Evolutionary conservation across 2,329 filamentous ascomycete genomes (phyloP), one percentile per base, ranked within the genome.

Genomic region (Colletotrichum tropicicola): DNA sequence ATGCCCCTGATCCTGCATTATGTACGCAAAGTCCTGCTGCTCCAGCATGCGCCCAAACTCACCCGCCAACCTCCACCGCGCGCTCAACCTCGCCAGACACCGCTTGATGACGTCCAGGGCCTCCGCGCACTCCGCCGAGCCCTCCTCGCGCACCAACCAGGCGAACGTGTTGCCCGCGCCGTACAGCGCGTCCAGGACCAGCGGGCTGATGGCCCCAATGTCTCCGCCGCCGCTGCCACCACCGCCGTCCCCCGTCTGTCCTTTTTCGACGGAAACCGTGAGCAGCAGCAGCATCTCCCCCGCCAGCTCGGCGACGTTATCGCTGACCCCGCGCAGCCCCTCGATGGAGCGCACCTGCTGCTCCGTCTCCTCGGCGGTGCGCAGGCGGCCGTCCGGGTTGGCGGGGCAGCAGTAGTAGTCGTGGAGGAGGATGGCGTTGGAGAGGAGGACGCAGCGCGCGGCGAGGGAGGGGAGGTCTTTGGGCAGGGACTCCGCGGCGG

Each of bases 141-240:
- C 77, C 48, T 70, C 74, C 69, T 80, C 78, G 52, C 76, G 71
- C 63, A 74, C 74, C 35, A 77, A 57, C 78, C 79, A 80, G 9
- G 76, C 76, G 43, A 74, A 74, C 28, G 75, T 76, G n/a, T 73
- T 68, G 39, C 76, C 72, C 10, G 74, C 75, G n/a, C 70, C 70
- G 60, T 80, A 81, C n/a, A 80, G 37, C 9, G 71, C 68, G 66
- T 80, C 77, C 66, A 81, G 71, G 30, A 75, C 70, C 9, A 80
- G 68, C 5, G 78, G 78, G 59, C 74, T 77, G 5, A 78, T 54
- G 12, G 68, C 57, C 25, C 72, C 71, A 13, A 76, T 66, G 45
- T 71, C 73, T 5, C 6, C 8, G n/a, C 6, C 30, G 2, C 17
- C 21, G 10, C 21, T n/a, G n/a, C n/a, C n/a, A n/a, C n/a, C n/a